Base-by-base conservation (phyloP, 345 rosid species). In the Firmiana major region DNA sequence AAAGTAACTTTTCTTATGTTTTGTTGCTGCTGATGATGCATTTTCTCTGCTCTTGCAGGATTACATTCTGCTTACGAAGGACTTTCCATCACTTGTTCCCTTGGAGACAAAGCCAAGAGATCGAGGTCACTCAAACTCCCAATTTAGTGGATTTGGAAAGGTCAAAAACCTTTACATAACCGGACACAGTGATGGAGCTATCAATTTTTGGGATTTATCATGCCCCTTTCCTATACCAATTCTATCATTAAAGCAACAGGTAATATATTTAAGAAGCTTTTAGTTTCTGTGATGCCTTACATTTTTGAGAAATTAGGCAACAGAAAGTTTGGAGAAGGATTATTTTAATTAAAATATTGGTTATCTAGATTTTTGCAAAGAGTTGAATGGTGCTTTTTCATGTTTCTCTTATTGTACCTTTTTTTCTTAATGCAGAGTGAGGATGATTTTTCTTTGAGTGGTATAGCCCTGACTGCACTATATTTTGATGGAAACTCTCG, bases 121-220 rank as follows among this genome's bases (percentile, higher is more conserved):
- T 64, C 83, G 81, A 80, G 77, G 74, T 38, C 81, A 82, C 69
- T 73, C 81, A 2, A 80, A 77, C 71, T 66, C 84, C 54, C 88
- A 80, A 46, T 89, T 92, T 79, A 84, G 80, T 70, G 97, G 97
- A 63, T 90, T 93, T 81, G 45, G 89, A 71, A 92, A 91, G 86
- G 84, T 93, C 75, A 90, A 86, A 78, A 88, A 95, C 81, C 80
- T 95, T 81, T 90, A 85, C 83, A 85, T 95, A 79, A 88, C 94
- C 43, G 99, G 99, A 46, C 99, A 93, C 71, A 84, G 87, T 72
- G 91, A 93, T 83, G 99, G 99, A 80, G 85, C 89, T 54, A 84
- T 90, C 76, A 79, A 93, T 73, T 88, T 95, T 69, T 95, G 98
- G 99, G 97, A 95, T 82, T 81, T 87, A 75, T 81, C 96, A 19